A percentile compares a stretch with the other conserved stretches of the same genome.
Conservation (phyloP, 2,329 filamentous ascomycete genomes). For the Xylaria sp. region DNA sequence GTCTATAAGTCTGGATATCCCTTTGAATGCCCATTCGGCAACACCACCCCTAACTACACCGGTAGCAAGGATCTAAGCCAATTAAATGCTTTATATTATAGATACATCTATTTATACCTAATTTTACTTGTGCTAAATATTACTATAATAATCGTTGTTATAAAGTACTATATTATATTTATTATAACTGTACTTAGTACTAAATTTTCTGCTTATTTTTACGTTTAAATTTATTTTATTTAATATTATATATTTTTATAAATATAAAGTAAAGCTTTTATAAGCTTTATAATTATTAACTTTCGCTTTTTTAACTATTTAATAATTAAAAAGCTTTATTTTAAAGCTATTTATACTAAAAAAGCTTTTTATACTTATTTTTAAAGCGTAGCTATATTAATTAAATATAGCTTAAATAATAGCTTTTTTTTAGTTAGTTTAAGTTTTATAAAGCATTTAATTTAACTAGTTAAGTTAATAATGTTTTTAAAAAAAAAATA, state of each 20-base stretch:
- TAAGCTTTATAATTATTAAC: no score
- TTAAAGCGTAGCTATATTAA: not conserved
- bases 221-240: not conserved
- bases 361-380: not conserved
- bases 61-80: no score
- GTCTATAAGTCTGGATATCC: not conserved
- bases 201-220: not conserved
- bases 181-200: not conserved
- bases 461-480: no score
- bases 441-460: not conserved
- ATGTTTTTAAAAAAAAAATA: not conserved
- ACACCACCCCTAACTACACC: no score
- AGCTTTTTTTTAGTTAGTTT: not conserved
- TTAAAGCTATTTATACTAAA: no score
- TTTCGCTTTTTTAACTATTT: no score
- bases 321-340: no score
- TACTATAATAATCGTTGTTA: constrained; percentile 4
- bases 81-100: no score
- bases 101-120: not conserved
- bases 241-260: not conserved
- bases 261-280: no score
- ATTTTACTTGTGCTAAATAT: not conserved
- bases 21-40: no score
- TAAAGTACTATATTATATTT: constrained; percentile 6
- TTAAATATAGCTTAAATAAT: not conserved